Conservation (phyloP, 129 eudicot species). For the Rutidosis leptorrhynchoides region DNA sequence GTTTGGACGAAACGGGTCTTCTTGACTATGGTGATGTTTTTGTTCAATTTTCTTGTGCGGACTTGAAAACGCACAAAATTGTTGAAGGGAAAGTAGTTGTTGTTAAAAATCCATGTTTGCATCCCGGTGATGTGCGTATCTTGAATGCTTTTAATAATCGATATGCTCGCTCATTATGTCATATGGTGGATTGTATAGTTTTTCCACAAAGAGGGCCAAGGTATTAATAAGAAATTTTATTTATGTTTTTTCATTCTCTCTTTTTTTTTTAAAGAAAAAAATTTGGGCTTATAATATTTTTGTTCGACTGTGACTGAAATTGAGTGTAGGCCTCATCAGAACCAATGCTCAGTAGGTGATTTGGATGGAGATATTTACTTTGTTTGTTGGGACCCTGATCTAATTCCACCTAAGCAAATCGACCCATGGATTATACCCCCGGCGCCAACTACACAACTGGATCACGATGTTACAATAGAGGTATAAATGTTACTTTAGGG, state of each 20-base stretch:
- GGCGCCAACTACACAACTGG: slow-evolving; percentile 40
- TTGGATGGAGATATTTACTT: too few species aligned
- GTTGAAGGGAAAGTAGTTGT: slow-evolving; percentile 53
- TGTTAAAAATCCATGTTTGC: slow-evolving; percentile 83
- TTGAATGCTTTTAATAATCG: slow-evolving; percentile 52
- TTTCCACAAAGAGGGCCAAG: slow-evolving; percentile 71
- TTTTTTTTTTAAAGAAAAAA: neutral
- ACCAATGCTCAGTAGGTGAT: slow-evolving; percentile 95
- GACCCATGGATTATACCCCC: slow-evolving; percentile 76
- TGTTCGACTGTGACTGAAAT: neutral
- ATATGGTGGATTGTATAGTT: slow-evolving; percentile 84
- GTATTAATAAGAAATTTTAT: slow-evolving; percentile 16
- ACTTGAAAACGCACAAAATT: slow-evolving; percentile 18
- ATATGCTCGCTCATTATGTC: slow-evolving; percentile 57
- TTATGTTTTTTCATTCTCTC: neutral
- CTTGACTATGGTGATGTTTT: slow-evolving; percentile 81
- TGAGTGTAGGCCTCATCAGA: slow-evolving; percentile 73
- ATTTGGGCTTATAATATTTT: slow-evolving; percentile 9
- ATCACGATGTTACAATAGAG: slow-evolving; percentile 82
- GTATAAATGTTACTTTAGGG: too few species aligned
- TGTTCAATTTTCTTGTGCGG: slow-evolving; percentile 60
- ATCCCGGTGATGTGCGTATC: too few species aligned
- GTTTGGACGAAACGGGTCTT: slow-evolving; percentile 68
- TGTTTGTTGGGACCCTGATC: slow-evolving; percentile 77
- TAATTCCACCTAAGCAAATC: slow-evolving; percentile 54